Evolutionary conservation across 495 filamentous ascomycete species (phyloP).

Genomic region (Lasiosphaeria miniovina): DNA sequence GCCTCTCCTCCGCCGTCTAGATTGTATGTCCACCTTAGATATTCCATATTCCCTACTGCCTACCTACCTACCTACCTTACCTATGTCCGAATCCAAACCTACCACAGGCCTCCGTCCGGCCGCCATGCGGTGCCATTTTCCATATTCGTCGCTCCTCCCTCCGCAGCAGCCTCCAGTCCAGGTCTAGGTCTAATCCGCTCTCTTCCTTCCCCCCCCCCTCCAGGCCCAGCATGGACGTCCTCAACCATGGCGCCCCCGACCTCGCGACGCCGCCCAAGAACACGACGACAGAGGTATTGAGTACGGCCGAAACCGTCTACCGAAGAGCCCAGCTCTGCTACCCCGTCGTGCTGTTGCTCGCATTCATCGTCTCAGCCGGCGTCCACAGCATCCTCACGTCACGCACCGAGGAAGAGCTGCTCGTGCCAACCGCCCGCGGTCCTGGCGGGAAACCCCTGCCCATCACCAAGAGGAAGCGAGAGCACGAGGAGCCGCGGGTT

Average conservation of each 20-base stretch:
- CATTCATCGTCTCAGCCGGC: slow-evolving; percentile 41
- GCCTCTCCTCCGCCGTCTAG: slow-evolving; percentile 19
- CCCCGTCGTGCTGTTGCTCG: slow-evolving; percentile 40
- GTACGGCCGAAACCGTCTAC: slow-evolving; percentile 35
- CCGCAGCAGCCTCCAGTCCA: neutral
- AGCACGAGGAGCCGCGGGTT: slow-evolving; percentile 26
- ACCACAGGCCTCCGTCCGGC: slow-evolving; percentile 2
- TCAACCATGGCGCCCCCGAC: slow-evolving; percentile 2
- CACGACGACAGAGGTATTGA: slow-evolving; percentile 15
- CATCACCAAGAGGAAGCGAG: slow-evolving; percentile 46
- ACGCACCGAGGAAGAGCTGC: slow-evolving; percentile 41
- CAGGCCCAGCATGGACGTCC: slow-evolving; percentile 31
- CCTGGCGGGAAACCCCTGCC: slow-evolving; percentile 83
- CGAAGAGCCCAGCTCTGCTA: slow-evolving; percentile 41
- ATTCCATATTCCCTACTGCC: no score
- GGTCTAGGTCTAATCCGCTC: slow-evolving; percentile 15
- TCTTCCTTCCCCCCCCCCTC: neutral
- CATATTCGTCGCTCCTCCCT: slow-evolving; percentile 3
- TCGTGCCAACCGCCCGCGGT: slow-evolving; percentile 45
- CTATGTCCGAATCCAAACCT: neutral
- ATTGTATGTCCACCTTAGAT: slow-evolving; percentile 10
- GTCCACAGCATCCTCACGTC: slow-evolving; percentile 44
- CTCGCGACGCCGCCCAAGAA: neutral
- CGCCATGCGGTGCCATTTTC: slow-evolving; percentile 11
- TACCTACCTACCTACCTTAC: neutral